Evolutionary conservation across 768 basidiomycete species (phyloP).

Genomic region (Lentinula raphanica): DNA sequence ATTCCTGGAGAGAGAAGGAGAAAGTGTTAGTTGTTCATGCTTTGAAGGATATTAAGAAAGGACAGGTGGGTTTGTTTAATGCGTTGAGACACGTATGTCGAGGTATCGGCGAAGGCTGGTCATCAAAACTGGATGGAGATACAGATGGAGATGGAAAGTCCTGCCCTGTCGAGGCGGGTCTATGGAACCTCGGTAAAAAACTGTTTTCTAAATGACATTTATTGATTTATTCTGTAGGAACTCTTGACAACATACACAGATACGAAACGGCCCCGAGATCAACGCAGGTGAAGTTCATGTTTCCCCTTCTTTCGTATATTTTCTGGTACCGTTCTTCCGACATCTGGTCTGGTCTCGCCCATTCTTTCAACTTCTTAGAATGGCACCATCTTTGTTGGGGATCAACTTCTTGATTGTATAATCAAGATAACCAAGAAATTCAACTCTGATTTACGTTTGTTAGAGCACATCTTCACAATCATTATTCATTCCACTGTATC

Average conservation of each 20-base stretch:
- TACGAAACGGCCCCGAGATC: conserved; percentile 46
- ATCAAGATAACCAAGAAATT: no score
- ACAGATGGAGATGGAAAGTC: neutral
- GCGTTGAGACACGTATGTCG: neutral
- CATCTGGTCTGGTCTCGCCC: neutral
- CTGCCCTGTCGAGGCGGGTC: neutral
- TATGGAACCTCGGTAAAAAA: neutral
- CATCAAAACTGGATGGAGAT: neutral
- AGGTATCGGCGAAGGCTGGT: neutral
- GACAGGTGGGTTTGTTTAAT: conserved; percentile 32
- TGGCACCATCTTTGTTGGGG: neutral
- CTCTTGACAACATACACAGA: conserved; percentile 57
- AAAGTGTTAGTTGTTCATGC: conserved; percentile 51
- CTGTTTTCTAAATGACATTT: neutral
- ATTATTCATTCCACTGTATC: conserved; percentile 56
- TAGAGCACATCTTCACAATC: conserved; percentile 43
- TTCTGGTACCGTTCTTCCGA: neutral
- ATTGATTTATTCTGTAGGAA: conserved; percentile 35
- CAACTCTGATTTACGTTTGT: neutral
- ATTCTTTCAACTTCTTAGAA: neutral
- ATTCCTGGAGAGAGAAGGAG: conserved; percentile 52
- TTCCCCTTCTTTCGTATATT: neutral
- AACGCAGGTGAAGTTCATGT: conserved; percentile 43
- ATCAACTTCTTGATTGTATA: neutral
- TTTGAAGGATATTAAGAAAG: conserved; percentile 44